Percentiles rank a stretch among this genome's conserved stretches.
phyloP scores from a whole-genome alignment of 169 alveolate genomes.

The Plasmodium gallinaceum region DNA sequence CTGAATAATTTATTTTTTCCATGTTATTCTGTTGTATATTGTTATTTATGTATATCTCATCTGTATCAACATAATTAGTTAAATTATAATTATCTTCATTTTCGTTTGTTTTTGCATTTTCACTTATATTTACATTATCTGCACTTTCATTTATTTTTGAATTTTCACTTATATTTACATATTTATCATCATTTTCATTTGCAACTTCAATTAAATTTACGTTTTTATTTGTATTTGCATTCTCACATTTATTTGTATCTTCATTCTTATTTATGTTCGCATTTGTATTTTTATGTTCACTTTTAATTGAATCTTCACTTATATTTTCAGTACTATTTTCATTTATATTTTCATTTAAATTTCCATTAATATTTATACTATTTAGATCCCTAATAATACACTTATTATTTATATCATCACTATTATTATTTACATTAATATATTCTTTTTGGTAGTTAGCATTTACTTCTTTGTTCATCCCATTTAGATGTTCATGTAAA shows the following conservation, averaged over 20 bases:
- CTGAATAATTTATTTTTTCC: neutral
- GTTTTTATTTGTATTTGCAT: neutral
- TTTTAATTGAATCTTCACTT: neutral
- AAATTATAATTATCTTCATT: neutral
- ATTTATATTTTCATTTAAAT: neutral
- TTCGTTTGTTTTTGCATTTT: too few relatives aligned
- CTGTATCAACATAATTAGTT: conserved; percentile 3
- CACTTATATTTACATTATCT: too few relatives aligned
- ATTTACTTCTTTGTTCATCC: neutral
- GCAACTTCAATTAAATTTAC: neutral
- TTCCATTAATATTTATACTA: neutral
- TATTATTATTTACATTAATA: neutral
- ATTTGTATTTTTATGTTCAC: neutral
- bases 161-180: neutral
- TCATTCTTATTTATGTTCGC: neutral
- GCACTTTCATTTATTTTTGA: too few relatives aligned
- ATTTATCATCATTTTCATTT: neutral
- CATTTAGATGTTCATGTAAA: neutral
- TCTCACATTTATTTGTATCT: neutral
- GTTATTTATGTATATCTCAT: neutral
- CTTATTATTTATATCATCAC: neutral
- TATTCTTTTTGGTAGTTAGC: neutral
- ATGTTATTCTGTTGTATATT: neutral
- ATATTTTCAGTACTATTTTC: neutral
- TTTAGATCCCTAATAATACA: neutral